Evolutionary conservation across 2,329 filamentous ascomycete species (phyloP), one percentile per base, ranked within the genome.

Genomic region (Didymella segeticola): DNA sequence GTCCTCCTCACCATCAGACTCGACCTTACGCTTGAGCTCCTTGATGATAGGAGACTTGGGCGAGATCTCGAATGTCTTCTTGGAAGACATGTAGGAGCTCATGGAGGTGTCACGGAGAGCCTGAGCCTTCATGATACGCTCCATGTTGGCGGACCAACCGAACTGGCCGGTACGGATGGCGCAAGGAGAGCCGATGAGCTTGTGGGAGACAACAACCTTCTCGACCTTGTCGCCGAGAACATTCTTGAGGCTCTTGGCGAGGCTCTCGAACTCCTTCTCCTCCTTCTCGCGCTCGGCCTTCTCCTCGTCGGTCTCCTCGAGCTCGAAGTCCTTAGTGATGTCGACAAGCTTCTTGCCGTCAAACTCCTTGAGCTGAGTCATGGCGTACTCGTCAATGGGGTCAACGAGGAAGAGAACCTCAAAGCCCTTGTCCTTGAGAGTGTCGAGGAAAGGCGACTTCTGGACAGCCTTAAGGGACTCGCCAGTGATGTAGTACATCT

Each of bases 31-130:
- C 91, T 96, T 97, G 75, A 99, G 89, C 86, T 98, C 95, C 88
- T 96, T 90, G 84, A 99, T 88, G 80, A 99, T 99, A 65, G 91
- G 77, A 72, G 91, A 96, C 86, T 95, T 93, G 79, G 95, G 95
- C n/a, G 95, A 98, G 81, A 99, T 98, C 85, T 99, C 95, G 70
- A 99, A 98, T 26, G 95, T 99, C 91, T 99, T 99, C 93, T 99
- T 99, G 78, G 93, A 98, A 66, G 91, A 96, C 95, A 99, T 99
- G 90, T 99, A 99, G 72, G 91, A 96, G 82, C 87, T 91, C 95
- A 99, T 99, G 74, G 93, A 97, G 69, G 95, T 99, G 83, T 99
- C 95, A 83, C 95, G 95, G 74, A 99, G 93, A 75, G 95, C 95
- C 86, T 99, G 95, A 23, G 95, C 95, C 89, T 99, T 99, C 95